Percentiles rank a stretch among this genome's conserved stretches.
Conservation (phyloP, 331 rosid species). For the Malus hybrid region DNA sequence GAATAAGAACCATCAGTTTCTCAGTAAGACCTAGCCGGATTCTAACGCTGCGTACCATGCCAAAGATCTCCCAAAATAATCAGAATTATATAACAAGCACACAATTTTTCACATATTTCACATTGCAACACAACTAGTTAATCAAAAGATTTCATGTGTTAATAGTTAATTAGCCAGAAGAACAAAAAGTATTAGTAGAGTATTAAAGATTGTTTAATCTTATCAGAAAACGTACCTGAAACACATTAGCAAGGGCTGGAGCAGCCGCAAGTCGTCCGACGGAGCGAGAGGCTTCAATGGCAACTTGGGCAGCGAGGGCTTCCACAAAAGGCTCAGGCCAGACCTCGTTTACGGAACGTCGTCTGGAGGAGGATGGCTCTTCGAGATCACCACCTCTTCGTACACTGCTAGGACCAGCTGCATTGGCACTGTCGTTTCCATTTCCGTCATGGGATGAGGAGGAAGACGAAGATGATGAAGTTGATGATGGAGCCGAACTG, state of each 20-base stretch:
- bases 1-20: background rate
- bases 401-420: conserved; percentile 12
- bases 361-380: conserved; percentile 70
- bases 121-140: background rate
- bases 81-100: too few species aligned
- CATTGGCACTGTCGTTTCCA: conserved; percentile 8
- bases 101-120: background rate
- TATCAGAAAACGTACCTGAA: conserved; percentile 43
- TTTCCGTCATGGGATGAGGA: background rate
- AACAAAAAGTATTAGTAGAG: background rate
- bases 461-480: conserved; percentile 37
- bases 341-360: conserved; percentile 45
- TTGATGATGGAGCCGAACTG: conserved; percentile 30
- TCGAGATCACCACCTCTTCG: conserved; percentile 21
- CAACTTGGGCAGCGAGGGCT: conserved; percentile 59
- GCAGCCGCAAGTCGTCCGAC: conserved; percentile 66
- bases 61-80: background rate
- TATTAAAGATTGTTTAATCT: background rate
- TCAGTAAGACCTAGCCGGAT: background rate
- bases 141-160: background rate
- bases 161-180: background rate
- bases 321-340: conserved; percentile 71
- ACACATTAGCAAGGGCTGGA: conserved; percentile 54
- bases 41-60: background rate
- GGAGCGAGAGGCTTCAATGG: conserved; percentile 53